Conservation (phyloP, 257 asterid genomes). For the Fraxinus americana region DNA sequence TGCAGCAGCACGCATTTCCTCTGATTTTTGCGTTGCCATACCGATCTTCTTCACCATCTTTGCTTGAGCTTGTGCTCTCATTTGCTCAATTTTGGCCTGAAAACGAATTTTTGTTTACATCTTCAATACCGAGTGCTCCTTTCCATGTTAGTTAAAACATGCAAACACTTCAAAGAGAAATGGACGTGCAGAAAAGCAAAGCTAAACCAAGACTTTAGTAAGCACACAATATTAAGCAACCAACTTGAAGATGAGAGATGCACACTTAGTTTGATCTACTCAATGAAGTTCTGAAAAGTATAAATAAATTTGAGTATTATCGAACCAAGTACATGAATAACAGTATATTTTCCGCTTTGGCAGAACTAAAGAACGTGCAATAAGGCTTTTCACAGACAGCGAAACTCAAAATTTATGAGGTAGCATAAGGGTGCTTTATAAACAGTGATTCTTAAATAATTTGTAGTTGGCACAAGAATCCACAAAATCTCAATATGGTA, state of each 20-base stretch:
- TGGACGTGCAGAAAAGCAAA: background rate
- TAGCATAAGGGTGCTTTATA: background rate
- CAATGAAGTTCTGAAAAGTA: background rate
- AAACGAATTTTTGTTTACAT: slow-evolving; percentile 6
- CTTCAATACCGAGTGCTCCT: background rate
- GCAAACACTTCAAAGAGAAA: background rate
- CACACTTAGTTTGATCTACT: too few relatives aligned
- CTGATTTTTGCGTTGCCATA: slow-evolving; percentile 81
- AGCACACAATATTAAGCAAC: background rate
- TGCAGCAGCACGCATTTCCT: slow-evolving; percentile 72
- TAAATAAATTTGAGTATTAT: background rate
- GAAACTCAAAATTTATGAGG: background rate
- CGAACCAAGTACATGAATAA: too few relatives aligned
- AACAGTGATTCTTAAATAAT: background rate
- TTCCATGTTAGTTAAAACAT: background rate
- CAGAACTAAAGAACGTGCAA: background rate
- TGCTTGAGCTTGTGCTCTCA: slow-evolving; percentile 84
- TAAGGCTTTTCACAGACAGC: background rate
- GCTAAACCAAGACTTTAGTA: background rate
- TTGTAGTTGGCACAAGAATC: too few relatives aligned
- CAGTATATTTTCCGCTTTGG: background rate
- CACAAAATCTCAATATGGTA: too few relatives aligned
- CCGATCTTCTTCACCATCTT: slow-evolving; percentile 89
- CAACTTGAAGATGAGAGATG: background rate
- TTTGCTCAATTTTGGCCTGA: slow-evolving; percentile 74